Percentiles rank a stretch among this genome's conserved stretches.
phyloP scores from a whole-genome alignment of 257 asterid genomes.

The Coffea canephora region DNA sequence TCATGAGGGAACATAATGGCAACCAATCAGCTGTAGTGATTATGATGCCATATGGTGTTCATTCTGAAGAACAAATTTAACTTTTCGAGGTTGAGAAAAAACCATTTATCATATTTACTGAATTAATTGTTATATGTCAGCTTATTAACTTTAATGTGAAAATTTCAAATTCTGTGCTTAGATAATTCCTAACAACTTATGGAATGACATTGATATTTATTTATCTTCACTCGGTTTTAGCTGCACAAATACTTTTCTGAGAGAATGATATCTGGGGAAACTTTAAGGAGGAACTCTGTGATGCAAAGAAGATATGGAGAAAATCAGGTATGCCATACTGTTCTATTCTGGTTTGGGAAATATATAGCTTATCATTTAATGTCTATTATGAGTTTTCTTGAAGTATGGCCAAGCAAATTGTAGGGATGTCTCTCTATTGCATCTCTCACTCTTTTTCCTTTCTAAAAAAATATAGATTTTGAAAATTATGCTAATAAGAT shows the following conservation, averaged over 20 bases:
- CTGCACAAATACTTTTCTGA: constrained; percentile 68
- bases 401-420: background rate
- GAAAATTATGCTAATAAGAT: background rate
- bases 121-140: background rate
- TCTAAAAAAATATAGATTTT: background rate
- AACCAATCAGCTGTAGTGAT: background rate
- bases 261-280: constrained; percentile 89
- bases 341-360: background rate
- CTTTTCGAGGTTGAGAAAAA: background rate
- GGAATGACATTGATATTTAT: constrained; percentile 9
- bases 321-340: constrained; percentile 46
- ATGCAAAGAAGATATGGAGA: constrained; percentile 65
- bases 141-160: background rate
- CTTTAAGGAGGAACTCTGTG: constrained; percentile 74
- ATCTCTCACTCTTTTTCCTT: background rate
- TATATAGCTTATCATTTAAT: background rate
- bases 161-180: background rate
- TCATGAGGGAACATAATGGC: background rate
- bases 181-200: background rate
- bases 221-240: constrained; percentile 34
- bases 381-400: background rate
- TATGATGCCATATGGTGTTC: background rate
- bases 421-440: background rate
- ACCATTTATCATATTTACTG: background rate
- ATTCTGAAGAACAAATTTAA: background rate